These are phyloP conservation scores for Hyaloscypha finlandica DNA, from an alignment of 495 filamentous ascomycete genomes.

Conservation along the genomic window DNA sequence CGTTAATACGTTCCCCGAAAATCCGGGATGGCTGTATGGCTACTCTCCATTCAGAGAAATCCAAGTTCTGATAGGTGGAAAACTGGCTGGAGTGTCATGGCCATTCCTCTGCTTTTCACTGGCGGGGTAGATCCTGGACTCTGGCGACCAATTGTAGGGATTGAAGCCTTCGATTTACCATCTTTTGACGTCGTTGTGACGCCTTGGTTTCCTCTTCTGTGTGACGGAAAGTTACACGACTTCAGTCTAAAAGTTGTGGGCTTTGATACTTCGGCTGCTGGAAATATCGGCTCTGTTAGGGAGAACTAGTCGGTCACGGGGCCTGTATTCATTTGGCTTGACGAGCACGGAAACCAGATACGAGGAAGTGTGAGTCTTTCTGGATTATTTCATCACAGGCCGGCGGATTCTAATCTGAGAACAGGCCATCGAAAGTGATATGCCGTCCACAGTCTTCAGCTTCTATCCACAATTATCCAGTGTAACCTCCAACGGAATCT, in stretches of 20 bases:
- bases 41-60: constrained; percentile 67
- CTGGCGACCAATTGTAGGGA: constrained; percentile 71
- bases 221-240: constrained; percentile 14
- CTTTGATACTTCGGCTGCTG: not conserved
- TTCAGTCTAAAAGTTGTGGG: constrained; percentile 15
- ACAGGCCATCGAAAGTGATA: not conserved
- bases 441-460: not conserved
- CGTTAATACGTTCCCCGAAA: constrained; percentile 49
- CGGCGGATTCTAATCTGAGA: no score
- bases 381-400: not conserved
- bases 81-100: constrained; percentile 63
- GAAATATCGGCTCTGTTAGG: constrained; percentile 41
- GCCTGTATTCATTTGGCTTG: constrained; percentile 73
- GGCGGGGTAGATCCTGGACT: constrained; percentile 66
- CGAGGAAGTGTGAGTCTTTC: constrained; percentile 8
- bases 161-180: constrained; percentile 67
- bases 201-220: constrained; percentile 40
- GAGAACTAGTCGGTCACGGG: constrained; percentile 79
- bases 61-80: constrained; percentile 64
- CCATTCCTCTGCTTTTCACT: constrained; percentile 72
- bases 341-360: constrained; percentile 32
- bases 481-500: not conserved
- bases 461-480: not conserved
- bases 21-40: constrained; percentile 51
- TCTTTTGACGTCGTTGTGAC: constrained; percentile 70